A percentile compares a stretch with the other conserved stretches of the same genome.
Conservation (phyloP, 768 basidiomycete species). For the Tulasnella sp. region DNA sequence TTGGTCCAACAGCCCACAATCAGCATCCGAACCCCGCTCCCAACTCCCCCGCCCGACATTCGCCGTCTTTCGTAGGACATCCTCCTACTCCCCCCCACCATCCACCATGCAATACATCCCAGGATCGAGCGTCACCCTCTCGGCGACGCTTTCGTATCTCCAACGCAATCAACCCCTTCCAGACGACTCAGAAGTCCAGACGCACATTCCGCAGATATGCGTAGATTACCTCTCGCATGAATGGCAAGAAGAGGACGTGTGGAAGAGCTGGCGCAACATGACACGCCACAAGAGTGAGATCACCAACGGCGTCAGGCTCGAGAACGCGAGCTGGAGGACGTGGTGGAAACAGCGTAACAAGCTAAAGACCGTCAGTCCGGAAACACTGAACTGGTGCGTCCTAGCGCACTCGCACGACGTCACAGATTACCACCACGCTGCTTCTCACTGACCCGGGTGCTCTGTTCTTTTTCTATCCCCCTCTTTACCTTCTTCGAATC, state of each 20-base stretch:
- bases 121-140: constrained; percentile 38
- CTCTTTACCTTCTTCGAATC: background rate
- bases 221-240: constrained; percentile 99
- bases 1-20: background rate
- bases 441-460: background rate
- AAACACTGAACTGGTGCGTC: constrained; percentile 95
- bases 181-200: constrained; percentile 81
- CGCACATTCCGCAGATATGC: constrained; percentile 77
- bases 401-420: background rate
- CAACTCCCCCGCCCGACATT: constrained; percentile 13
- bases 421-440: background rate
- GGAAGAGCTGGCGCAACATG: constrained; percentile 98
- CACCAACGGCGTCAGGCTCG: constrained; percentile 88
- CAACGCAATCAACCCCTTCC: constrained; percentile 46
- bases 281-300: constrained; percentile 98
- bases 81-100: constrained; percentile 50
- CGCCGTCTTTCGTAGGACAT: constrained; percentile 39
- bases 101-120: constrained; percentile 47
- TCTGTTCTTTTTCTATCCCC: constrained; percentile 12
- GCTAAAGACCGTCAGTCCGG: constrained; percentile 91
- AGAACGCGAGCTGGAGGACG: constrained; percentile 98
- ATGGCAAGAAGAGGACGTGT: constrained; percentile 98
- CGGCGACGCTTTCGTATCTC: constrained; percentile 32
- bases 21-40: background rate
- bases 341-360: constrained; percentile 99